A percentile compares a stretch with the other conserved stretches of the same genome.
Evolutionary conservation across 1,284 basidiomycete species (phyloP).

Genomic region (Grifola frondosa): DNA sequence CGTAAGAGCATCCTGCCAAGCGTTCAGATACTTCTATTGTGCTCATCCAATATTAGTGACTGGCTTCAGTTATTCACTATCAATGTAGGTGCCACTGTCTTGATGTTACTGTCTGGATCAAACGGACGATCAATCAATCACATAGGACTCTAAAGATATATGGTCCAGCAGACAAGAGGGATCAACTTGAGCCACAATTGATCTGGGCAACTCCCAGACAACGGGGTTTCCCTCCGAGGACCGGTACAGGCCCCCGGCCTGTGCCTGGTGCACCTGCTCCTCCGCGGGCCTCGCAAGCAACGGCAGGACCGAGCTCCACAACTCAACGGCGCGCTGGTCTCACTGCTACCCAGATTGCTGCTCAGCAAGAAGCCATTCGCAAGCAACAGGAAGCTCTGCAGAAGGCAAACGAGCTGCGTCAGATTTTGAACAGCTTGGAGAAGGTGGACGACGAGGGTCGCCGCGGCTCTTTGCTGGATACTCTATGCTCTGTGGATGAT

Average conservation of each 20-base stretch:
- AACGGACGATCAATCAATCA: neutral
- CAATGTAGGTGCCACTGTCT: conserved; percentile 45
- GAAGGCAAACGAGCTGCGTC: conserved; percentile 64
- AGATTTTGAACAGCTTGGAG: conserved; percentile 66
- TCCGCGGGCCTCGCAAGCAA: conserved; percentile 10
- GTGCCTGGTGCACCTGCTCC: conserved; percentile 23
- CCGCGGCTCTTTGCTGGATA: conserved; percentile 67
- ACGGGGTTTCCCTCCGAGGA: conserved; percentile 46
- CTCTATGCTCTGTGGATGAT: conserved; percentile 65
- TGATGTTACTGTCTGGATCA: conserved; percentile 4
- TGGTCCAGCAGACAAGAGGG: conserved; percentile 57
- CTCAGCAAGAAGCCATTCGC: conserved; percentile 33
- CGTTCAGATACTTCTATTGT: neutral
- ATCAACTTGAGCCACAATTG: conserved; percentile 62
- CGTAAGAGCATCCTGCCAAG: conserved; percentile 39
- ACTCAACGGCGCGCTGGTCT: conserved; percentile 11
- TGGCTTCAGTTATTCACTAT: conserved; percentile 52
- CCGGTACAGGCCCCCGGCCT: conserved; percentile 23
- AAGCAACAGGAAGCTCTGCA: conserved; percentile 53
- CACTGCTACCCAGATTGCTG: conserved; percentile 31
- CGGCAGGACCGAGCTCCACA: conserved; percentile 3
- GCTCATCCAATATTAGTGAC: conserved; percentile 34
- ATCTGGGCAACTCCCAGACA: conserved; percentile 74
- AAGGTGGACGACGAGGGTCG: conserved; percentile 78
- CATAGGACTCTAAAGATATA: conserved; percentile 72